These are phyloP conservation scores for Zygnema cylindricum DNA, from an alignment of 139 green algal species.

Conservation along the genomic window DNA sequence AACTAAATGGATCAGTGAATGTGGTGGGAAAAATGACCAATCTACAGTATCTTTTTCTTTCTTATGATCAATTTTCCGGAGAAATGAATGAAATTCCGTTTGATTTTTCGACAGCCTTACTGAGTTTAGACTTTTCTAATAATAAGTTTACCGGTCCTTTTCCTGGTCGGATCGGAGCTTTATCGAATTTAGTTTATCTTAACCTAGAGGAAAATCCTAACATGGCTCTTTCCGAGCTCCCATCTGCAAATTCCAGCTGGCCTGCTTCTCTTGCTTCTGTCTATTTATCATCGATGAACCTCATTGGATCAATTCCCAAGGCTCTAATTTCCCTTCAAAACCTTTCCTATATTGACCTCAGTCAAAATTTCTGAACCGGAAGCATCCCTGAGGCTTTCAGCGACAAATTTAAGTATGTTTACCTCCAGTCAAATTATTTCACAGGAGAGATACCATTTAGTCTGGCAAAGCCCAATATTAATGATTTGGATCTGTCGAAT, in stretches of 20 bases:
- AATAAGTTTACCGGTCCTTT: background rate
- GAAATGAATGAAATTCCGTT: background rate
- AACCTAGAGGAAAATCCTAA: background rate
- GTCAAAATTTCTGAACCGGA: slow-evolving; percentile 7
- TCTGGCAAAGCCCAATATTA: background rate
- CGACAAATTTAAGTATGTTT: background rate
- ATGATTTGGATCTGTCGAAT: background rate
- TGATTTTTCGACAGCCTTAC: background rate
- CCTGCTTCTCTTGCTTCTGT: background rate
- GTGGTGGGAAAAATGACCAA: background rate
- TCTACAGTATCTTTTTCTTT: background rate
- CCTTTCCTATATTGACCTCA: slow-evolving; percentile 22
- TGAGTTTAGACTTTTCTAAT: background rate
- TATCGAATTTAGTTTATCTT: background rate
- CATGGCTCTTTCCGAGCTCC: background rate
- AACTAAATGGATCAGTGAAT: background rate
- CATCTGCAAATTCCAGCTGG: background rate
- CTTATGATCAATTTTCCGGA: background rate
- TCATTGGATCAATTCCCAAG: slow-evolving; percentile 21
- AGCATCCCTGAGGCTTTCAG: slow-evolving; percentile 7
- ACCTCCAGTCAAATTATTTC: background rate
- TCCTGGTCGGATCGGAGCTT: background rate
- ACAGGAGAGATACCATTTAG: background rate
- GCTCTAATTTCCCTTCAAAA: background rate
- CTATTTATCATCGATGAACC: background rate